These are phyloP conservation scores for Nepenthes gracilis DNA, from an alignment of 148 eudicot species.

Conservation along the genomic window DNA sequence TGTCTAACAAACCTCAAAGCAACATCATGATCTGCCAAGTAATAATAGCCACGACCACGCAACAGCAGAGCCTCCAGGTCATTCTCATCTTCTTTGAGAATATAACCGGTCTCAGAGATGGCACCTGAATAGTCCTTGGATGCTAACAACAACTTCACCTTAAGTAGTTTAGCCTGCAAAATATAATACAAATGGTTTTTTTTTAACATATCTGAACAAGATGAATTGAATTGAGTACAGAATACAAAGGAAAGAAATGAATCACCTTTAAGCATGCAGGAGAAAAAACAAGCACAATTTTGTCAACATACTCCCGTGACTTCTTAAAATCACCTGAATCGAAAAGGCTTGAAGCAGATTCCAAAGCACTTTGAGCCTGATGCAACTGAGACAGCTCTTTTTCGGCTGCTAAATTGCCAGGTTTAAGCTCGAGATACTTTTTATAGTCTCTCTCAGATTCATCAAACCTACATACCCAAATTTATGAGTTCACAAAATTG, in stretches of 20 bases:
- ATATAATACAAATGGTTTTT: not conserved
- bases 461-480: constrained; percentile 59
- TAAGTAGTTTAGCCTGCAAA: constrained; percentile 71
- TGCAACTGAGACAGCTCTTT: constrained; percentile 90
- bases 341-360: constrained; percentile 54
- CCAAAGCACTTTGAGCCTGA: constrained; percentile 70
- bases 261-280: constrained; percentile 83
- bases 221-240: not conserved
- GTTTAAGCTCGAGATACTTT: constrained; percentile 64
- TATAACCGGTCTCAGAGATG: constrained; percentile 69
- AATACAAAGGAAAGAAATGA: not conserved
- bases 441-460: constrained; percentile 69
- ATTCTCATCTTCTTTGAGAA: constrained; percentile 81
- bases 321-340: constrained; percentile 69
- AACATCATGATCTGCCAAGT: constrained; percentile 92
- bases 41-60: constrained; percentile 93
- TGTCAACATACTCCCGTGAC: constrained; percentile 63
- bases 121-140: constrained; percentile 69
- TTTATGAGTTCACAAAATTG: not conserved
- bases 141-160: constrained; percentile 58
- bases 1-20: constrained; percentile 49
- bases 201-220: not conserved
- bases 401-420: constrained; percentile 57
- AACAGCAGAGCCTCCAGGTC: constrained; percentile 68
- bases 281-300: constrained; percentile 89